phyloP scores from a whole-genome alignment of 768 basidiomycete species.

The Suillus ampliporus region DNA sequence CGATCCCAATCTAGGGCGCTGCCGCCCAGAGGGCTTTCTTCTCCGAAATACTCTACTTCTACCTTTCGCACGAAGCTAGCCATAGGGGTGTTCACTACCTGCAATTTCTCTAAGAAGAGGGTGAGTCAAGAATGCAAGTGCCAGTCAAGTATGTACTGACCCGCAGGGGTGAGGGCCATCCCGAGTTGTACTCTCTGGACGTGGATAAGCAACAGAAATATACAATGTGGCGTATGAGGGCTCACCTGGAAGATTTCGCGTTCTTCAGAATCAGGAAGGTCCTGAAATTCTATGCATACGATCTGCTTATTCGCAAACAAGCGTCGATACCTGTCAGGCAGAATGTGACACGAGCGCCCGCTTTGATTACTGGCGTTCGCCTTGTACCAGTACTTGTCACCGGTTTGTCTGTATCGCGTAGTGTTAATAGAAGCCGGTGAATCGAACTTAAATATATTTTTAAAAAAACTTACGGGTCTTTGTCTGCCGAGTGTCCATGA shows the following conservation, averaged over 20 bases:
- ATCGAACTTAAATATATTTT: neutral
- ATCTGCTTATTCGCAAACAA: slow-evolving; percentile 77
- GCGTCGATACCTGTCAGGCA: slow-evolving; percentile 61
- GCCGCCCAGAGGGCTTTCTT: slow-evolving; percentile 41
- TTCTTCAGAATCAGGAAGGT: slow-evolving; percentile 60
- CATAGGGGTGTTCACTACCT: slow-evolving; percentile 64
- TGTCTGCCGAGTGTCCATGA: slow-evolving; percentile 31
- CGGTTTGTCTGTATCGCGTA: slow-evolving; percentile 13
- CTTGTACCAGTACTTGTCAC: slow-evolving; percentile 63
- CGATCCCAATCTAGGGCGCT: slow-evolving; percentile 56
- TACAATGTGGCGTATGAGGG: neutral
- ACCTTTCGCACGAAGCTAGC: slow-evolving; percentile 64
- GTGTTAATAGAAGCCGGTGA: neutral
- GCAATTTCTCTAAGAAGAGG: slow-evolving; percentile 59
- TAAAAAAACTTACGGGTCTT: slow-evolving; percentile 48
- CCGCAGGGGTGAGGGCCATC: slow-evolving; percentile 76
- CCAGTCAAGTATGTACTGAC: slow-evolving; percentile 33
- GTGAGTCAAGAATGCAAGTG: neutral
- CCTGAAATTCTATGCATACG: slow-evolving; percentile 79
- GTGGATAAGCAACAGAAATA: neutral
- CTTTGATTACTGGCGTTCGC: slow-evolving; percentile 15
- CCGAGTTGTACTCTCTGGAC: slow-evolving; percentile 75
- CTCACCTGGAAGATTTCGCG: slow-evolving; percentile 76
- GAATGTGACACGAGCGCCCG: slow-evolving; percentile 35
- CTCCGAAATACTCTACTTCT: slow-evolving; percentile 49